Evolutionary conservation across 2,329 filamentous ascomycete genomes (phyloP), one percentile per base, ranked within the genome.

Genomic region (Microsporum canis): DNA sequence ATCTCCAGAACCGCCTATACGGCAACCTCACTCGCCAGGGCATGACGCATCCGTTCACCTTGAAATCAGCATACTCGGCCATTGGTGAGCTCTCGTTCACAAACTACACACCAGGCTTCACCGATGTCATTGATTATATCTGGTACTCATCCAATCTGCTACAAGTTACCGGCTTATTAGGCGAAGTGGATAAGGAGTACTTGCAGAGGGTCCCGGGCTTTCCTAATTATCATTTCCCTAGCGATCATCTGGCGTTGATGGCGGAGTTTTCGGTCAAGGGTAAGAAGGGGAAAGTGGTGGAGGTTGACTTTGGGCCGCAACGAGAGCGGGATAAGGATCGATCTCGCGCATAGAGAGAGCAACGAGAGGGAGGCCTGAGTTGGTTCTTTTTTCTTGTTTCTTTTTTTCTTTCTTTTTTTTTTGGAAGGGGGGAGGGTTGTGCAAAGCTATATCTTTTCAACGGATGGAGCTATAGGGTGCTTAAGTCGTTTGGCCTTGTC

Each of bases 21-120:
- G 94, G 94, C 43, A 92, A 89, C 71, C 95, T 97, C 73, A 96
- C 91, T 3, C 83, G 87, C 62, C 85, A 95, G 68, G 94, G 94
- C 63, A 96, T 97, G 75, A 87, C 88, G 64, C 94, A 99, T 73
- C 91, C 91, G 0, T 99, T 97, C 79, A 92, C 87, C 70, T 80
- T 99, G 66, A 90, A 94, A 70, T 96, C 94, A 27, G 86, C 91
- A 2, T 99, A 99, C 73, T 84, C 84, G 39, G 84, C 88, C 65
- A 87, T 95, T 59, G 88, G 91, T 62, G 89, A 96, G 71, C 78
- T 97, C 68, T 85, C 85, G 3, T 99, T 96, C 73, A 99, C 94
- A 55, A 99, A 99, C 75, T 99, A 97, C 75, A 95, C 91, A 12
- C 91, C 94, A 0, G 85, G 85, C n/a, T 99, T 96, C 76, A 84